phyloP scores from a whole-genome alignment of 257 asterid species.

The Avicennia marina region DNA sequence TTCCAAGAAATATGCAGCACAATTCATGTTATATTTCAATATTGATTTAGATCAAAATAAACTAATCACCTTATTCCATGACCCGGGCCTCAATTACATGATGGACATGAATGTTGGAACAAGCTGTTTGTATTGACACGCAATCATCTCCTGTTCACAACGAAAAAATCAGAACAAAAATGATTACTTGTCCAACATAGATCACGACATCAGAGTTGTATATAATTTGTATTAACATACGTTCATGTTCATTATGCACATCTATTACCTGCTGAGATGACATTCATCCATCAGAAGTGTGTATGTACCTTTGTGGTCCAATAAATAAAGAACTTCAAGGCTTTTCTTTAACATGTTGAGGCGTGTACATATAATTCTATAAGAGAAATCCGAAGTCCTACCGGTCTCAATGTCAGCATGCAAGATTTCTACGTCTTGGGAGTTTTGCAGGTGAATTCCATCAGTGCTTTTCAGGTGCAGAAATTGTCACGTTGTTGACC shows the following conservation, averaged over 20 bases:
- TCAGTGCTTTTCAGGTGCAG: constrained; percentile 79
- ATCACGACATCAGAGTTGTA: no score
- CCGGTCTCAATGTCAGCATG: constrained; percentile 65
- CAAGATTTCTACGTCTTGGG: constrained; percentile 69
- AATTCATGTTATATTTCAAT: no score
- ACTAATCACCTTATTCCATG: constrained; percentile 76
- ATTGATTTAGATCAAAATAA: not conserved
- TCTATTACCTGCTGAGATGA: not conserved
- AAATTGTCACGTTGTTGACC: constrained; percentile 59
- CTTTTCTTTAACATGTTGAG: not conserved
- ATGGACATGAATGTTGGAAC: constrained; percentile 61
- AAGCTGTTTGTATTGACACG: constrained; percentile 84
- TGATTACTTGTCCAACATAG: not conserved
- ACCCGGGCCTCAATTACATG: constrained; percentile 82
- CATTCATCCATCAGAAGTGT: not conserved
- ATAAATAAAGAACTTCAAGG: not conserved
- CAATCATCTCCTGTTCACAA: constrained; percentile 71
- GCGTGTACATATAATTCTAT: not conserved
- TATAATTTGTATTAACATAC: no score
- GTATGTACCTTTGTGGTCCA: not conserved
- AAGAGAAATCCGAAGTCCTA: constrained; percentile 1
- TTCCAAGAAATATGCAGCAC: no score
- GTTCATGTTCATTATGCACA: no score
- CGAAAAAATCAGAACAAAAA: constrained; percentile 7
- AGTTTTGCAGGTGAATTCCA: constrained; percentile 82